These are phyloP conservation scores for Coniochaeta hoffmannii DNA, from an alignment of 2,329 filamentous ascomycete species.

Conservation along the genomic window DNA sequence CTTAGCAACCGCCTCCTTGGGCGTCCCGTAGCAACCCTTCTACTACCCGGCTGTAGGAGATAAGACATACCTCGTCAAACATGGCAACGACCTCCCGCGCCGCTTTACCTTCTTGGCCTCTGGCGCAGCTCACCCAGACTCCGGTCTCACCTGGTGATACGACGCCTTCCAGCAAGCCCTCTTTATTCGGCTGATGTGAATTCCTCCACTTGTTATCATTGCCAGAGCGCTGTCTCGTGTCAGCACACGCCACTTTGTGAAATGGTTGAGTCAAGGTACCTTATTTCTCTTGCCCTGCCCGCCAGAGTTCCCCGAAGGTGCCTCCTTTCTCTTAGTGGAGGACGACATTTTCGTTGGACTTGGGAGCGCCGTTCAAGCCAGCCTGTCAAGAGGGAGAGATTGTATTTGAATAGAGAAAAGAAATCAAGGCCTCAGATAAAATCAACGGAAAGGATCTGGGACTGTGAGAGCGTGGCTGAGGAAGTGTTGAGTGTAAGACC, in stretches of 20 bases:
- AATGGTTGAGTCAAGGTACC: no score
- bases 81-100: conserved; percentile 58
- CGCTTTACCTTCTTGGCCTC: conserved; percentile 63
- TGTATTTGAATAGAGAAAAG: no score
- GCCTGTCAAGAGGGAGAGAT: no score
- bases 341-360: conserved; percentile 18
- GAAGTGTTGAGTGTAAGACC: no score
- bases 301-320: conserved; percentile 15
- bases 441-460: no score
- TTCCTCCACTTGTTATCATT: conserved; percentile 54
- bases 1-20: conserved; percentile 7
- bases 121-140: conserved; percentile 72
- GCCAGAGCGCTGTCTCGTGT: conserved; percentile 32
- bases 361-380: not conserved
- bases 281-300: conserved; percentile 28
- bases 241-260: not conserved
- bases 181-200: conserved; percentile 46
- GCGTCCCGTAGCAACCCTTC: not conserved
- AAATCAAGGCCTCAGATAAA: no score
- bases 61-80: conserved; percentile 53
- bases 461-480: no score
- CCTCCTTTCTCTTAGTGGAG: conserved; percentile 26
- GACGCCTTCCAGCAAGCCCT: conserved; percentile 26
- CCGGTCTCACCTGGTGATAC: conserved; percentile 64
- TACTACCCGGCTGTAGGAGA: not conserved